Conservation (phyloP, 345 rosid species). For the Populus simonii region DNA sequence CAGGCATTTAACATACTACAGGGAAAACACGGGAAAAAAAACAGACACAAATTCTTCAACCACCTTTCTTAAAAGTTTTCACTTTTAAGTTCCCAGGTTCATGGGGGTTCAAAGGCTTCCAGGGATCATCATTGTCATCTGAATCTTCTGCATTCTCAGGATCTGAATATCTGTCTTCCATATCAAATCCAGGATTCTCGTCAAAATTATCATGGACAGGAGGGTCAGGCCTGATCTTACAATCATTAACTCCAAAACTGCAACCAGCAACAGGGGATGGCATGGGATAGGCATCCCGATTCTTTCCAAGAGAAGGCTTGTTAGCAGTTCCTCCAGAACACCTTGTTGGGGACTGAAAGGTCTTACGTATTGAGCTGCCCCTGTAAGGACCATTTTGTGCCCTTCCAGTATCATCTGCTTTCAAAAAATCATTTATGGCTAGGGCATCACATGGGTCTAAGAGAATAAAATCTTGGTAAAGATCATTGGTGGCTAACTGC, state of each 20-base stretch:
- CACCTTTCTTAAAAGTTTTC: slow-evolving; percentile 84
- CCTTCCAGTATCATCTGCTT: slow-evolving; percentile 37
- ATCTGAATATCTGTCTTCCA: slow-evolving; percentile 50
- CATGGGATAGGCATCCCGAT: slow-evolving; percentile 36
- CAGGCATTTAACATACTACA: slow-evolving; percentile 11
- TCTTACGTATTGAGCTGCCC: slow-evolving; percentile 49
- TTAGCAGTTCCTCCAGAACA: slow-evolving; percentile 58
- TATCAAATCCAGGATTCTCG: slow-evolving; percentile 39
- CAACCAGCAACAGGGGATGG: slow-evolving; percentile 41
- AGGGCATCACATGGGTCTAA: slow-evolving; percentile 76
- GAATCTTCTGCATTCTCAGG: slow-evolving; percentile 49
- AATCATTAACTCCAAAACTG: slow-evolving; percentile 32
- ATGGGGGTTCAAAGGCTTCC: slow-evolving; percentile 94
- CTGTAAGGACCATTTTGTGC: slow-evolving; percentile 38
- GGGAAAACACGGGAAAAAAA: slow-evolving; percentile 7
- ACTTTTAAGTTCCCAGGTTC: slow-evolving; percentile 87
- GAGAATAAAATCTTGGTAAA: slow-evolving; percentile 79
- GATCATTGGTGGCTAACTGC: slow-evolving; percentile 82
- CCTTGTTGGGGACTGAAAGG: slow-evolving; percentile 54
- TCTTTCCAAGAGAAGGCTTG: slow-evolving; percentile 60
- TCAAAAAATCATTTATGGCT: slow-evolving; percentile 55
- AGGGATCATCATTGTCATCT: slow-evolving; percentile 74
- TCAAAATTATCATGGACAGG: slow-evolving; percentile 36
- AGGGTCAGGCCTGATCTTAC: slow-evolving; percentile 30
- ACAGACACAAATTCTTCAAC: slow-evolving; percentile 10